Percentiles rank a stretch among this genome's conserved stretches.
These are phyloP conservation scores for Metschnikowia kofuensis DNA, from an alignment of 805 yeast species.

Conservation along the genomic window DNA sequence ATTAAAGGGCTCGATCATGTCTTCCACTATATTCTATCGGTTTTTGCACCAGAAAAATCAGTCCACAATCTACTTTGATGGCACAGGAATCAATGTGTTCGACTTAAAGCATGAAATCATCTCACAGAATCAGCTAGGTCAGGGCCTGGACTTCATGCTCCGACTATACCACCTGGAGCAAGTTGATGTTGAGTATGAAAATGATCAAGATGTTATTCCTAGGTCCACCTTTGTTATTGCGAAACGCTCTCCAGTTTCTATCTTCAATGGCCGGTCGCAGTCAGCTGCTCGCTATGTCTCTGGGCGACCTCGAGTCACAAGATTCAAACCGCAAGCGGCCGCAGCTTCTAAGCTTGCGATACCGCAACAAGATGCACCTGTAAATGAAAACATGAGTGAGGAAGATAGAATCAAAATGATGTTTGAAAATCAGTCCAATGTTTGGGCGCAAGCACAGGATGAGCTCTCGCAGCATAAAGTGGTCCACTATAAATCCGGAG, in stretches of 20 bases:
- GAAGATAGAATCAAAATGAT: constrained; percentile 85
- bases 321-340: constrained; percentile 38
- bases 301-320: constrained; percentile 58
- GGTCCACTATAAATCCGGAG: constrained; percentile 52
- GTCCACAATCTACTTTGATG: constrained; percentile 83
- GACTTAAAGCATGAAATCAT: constrained; percentile 92
- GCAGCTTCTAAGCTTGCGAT: constrained; percentile 16
- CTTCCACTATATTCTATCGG: constrained; percentile 82
- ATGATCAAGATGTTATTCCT: constrained; percentile 89
- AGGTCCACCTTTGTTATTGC: constrained; percentile 83
- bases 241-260: constrained; percentile 60
- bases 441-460: constrained; percentile 94
- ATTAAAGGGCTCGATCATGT: constrained; percentile 45
- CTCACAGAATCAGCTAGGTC: constrained; percentile 71
- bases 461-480: constrained; percentile 84
- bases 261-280: constrained; percentile 30
- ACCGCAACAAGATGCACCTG: constrained; percentile 16
- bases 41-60: constrained; percentile 82
- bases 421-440: constrained; percentile 91
- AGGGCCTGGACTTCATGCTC: constrained; percentile 81
- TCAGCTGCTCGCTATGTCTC: constrained; percentile 64
- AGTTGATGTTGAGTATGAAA: constrained; percentile 69
- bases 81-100: constrained; percentile 93
- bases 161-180: constrained; percentile 56
- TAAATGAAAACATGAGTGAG: constrained; percentile 56